Evolutionary conservation across 2,329 filamentous ascomycete species (phyloP).

Genomic region (Colletotrichum cuscutae): DNA sequence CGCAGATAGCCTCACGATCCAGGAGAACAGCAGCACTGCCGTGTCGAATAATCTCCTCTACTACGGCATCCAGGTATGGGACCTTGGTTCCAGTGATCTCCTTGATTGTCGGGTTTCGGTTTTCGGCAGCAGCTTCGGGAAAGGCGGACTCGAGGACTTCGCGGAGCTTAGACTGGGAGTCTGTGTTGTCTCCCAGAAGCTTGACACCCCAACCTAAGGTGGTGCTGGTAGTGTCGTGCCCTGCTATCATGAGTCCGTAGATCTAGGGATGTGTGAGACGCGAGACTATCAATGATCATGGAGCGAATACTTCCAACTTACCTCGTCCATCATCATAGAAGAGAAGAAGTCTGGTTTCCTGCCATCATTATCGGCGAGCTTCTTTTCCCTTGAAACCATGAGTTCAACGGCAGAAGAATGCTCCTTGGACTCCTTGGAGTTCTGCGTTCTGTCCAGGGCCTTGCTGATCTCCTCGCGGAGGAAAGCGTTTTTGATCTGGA

Average conservation of each 20-base stretch:
- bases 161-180: conserved; percentile 38
- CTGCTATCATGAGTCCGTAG: conserved; percentile 13
- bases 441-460: not conserved
- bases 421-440: not conserved
- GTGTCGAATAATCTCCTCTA: conserved; percentile 46
- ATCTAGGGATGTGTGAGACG: not conserved
- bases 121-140: conserved; percentile 33
- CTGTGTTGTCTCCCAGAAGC: conserved; percentile 31
- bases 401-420: not conserved
- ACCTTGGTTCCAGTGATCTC: conserved; percentile 40
- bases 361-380: not conserved
- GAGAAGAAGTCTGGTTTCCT: not conserved
- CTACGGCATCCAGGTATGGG: conserved; percentile 45
- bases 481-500: not conserved
- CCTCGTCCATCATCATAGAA: not conserved
- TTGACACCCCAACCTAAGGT: conserved; percentile 38
- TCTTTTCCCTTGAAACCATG: not conserved
- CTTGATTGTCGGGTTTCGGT: conserved; percentile 36
- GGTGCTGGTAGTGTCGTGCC: conserved; percentile 15
- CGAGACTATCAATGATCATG: too few relatives aligned
- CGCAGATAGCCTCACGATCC: conserved; percentile 38
- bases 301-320: not conserved
- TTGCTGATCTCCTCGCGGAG: not conserved
- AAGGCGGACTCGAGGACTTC: conserved; percentile 33
- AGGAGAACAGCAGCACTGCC: conserved; percentile 35